phyloP scores from a whole-genome alignment of 2,329 filamentous ascomycete genomes.

The Apiospora hydei region DNA sequence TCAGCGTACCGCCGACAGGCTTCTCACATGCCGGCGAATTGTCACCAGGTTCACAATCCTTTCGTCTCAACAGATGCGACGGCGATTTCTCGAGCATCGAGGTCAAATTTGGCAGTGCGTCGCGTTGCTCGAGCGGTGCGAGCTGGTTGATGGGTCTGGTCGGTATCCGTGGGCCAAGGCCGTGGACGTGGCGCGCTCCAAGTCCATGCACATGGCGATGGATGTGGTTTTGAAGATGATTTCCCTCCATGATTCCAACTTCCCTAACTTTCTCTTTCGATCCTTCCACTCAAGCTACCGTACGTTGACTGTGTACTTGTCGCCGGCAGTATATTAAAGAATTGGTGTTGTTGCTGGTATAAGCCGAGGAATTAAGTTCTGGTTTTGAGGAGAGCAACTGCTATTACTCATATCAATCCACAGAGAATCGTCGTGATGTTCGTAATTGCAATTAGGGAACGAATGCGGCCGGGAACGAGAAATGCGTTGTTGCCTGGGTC shows the following conservation, averaged over 20 bases:
- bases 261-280: constrained; percentile 3
- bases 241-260: constrained; percentile 28
- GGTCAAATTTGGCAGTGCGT: constrained; percentile 3
- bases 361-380: constrained; percentile 8
- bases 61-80: constrained; percentile 4
- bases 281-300: constrained; percentile 15
- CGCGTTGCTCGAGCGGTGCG: constrained; percentile 27
- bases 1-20: constrained; percentile 58
- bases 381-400: neutral
- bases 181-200: constrained; percentile 35
- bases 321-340: constrained; percentile 18
- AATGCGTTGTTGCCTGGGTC: neutral
- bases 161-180: constrained; percentile 34
- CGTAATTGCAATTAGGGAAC: constrained; percentile 3
- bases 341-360: constrained; percentile 17
- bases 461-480: constrained; percentile 4
- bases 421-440: neutral
- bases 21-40: constrained; percentile 64
- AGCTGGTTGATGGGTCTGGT: constrained; percentile 29
- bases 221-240: constrained; percentile 25
- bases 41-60: constrained; percentile 32
- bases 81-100: constrained; percentile 13
- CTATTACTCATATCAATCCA: constrained; percentile 11
- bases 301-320: neutral
- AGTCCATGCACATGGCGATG: constrained; percentile 30